Evolutionary conservation across 495 filamentous ascomycete species (phyloP), one percentile per base, ranked within the genome.

Genomic region (Tuber indicum): DNA sequence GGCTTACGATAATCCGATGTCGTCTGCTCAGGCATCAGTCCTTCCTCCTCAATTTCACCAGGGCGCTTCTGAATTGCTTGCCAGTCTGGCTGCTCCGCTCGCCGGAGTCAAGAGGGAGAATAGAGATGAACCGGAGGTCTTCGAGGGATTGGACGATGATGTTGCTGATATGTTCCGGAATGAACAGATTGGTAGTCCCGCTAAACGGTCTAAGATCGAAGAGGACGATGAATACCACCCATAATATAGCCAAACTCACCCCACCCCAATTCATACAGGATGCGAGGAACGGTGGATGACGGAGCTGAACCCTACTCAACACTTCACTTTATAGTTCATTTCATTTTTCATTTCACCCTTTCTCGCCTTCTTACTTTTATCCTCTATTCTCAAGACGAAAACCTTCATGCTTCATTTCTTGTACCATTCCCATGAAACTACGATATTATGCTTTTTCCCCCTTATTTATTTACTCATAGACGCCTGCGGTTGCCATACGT

Each of bases 81-180:
- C 89, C 5, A 87, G 84, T 73, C 81, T 90, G 23, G 87, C 88
- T 23, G 86, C 71, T 82, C 80, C 75, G 70, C 71, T 74, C 14
- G 86, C 86, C 77, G 82, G 85, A 62, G 80, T 89, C 45, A 96
- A 96, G 85, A 91, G 92, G 85, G 87, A 93, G 81, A 94, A 94
- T 80, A 86, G 91, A 75, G 86, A 90, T n/a, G 89, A 91, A 75
- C 80, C 84, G 14, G 90, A 91, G 80, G 87, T 85, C 52, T 88
- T 89, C 84, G 91, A 90, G 77, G 93, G 90, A 44, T 86, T 96
- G 78, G 93, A 96, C 81, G 90, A 91, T 1, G 93, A 95, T 84
- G 92, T 96, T 46, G 90, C 91, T n/a, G 91, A 93, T 76, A 89
- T 94, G 84, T 86, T 96, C 76, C 87, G 89, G 73, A 88, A 89